These are phyloP conservation scores for Colletotrichum orchidophilum DNA, from an alignment of 2,329 filamentous ascomycete genomes.

Conservation along the genomic window DNA sequence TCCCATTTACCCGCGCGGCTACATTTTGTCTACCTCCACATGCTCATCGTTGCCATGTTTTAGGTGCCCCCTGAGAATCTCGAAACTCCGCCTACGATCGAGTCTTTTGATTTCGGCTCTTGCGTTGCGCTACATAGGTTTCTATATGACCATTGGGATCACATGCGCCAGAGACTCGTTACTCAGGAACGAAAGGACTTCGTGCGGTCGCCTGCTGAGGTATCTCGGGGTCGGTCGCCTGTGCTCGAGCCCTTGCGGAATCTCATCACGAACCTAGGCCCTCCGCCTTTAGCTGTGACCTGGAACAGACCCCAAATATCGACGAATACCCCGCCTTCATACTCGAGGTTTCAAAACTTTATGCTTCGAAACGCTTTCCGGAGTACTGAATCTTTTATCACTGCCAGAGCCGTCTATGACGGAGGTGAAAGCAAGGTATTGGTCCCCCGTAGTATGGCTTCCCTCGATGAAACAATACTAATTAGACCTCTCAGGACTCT, in stretches of 20 bases:
- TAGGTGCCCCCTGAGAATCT: constrained; percentile 59
- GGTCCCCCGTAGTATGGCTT: neutral
- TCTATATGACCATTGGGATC: constrained; percentile 77
- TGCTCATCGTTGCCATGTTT: neutral
- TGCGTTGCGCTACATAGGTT: constrained; percentile 75
- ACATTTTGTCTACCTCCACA: neutral
- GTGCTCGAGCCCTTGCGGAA: constrained; percentile 68
- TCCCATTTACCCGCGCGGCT: constrained; percentile 29
- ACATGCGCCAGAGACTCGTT: constrained; percentile 71
- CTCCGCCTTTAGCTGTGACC: constrained; percentile 73
- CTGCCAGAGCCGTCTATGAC: constrained; percentile 73
- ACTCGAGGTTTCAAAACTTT: constrained; percentile 76
- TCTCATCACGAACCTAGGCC: constrained; percentile 72
- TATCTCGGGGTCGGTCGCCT: constrained; percentile 61
- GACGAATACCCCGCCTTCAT: constrained; percentile 68
- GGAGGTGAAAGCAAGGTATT: constrained; percentile 73
- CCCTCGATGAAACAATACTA: neutral
- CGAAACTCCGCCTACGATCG: constrained; percentile 51
- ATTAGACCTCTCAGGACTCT: constrained; percentile 59
- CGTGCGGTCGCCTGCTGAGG: constrained; percentile 63
- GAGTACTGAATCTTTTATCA: constrained; percentile 71
- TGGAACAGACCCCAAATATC: constrained; percentile 76
- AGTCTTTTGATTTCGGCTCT: constrained; percentile 76
- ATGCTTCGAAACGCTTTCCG: constrained; percentile 76
- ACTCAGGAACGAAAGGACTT: constrained; percentile 67